These are phyloP conservation scores for Telopea speciosissima DNA, from an alignment of 177 flowering plant species.

Conservation along the genomic window DNA sequence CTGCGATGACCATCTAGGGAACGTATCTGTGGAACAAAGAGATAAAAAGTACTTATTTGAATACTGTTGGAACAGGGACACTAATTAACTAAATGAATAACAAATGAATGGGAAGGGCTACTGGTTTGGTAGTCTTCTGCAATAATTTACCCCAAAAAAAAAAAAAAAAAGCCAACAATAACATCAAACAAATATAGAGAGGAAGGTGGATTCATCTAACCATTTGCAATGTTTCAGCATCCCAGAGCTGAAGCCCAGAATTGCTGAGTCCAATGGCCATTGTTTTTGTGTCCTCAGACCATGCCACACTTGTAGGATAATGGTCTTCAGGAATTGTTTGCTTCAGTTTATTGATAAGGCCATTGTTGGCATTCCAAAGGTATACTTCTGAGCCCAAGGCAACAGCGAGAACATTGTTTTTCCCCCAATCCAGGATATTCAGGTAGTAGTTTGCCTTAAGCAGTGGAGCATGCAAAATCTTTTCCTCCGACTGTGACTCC, in stretches of 20 bases:
- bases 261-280: constrained; percentile 35
- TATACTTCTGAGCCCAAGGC: constrained; percentile 35
- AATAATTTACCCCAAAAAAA: too few species aligned
- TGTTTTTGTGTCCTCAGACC: constrained; percentile 35
- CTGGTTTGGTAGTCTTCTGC: too few species aligned
- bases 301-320: constrained; percentile 38
- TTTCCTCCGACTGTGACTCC: constrained; percentile 22
- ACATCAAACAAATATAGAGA: neutral
- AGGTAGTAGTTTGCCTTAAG: constrained; percentile 35
- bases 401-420: constrained; percentile 40
- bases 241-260: constrained; percentile 45
- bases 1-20: constrained; percentile 32
- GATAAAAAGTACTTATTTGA: neutral
- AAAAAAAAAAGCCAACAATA: neutral
- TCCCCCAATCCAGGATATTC: constrained; percentile 53
- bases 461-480: constrained; percentile 41
- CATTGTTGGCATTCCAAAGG: constrained; percentile 33
- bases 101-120: too few species aligned
- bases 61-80: neutral
- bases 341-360: constrained; percentile 8
- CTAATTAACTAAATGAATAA: neutral
- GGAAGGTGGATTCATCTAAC: constrained; percentile 14
- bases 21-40: constrained; percentile 22
- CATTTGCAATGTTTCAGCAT: constrained; percentile 32
- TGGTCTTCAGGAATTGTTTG: constrained; percentile 13